Evolutionary conservation across 116 monocot genomes (phyloP).

Genomic region (Phalaenopsis hybrid): DNA sequence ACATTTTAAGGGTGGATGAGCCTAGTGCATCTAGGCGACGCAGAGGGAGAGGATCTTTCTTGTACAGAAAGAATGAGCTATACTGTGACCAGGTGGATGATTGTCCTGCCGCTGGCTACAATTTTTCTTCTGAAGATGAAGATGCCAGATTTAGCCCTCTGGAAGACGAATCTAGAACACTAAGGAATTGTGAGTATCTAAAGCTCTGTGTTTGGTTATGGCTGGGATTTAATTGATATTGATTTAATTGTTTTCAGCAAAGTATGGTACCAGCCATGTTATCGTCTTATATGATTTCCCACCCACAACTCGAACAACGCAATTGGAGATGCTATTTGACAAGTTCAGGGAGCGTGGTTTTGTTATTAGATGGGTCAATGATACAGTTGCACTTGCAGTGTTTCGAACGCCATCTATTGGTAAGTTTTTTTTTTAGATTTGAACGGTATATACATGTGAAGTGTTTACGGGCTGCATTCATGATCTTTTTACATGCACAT

Average conservation of each 20-base stretch:
- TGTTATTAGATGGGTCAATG: constrained; percentile 80
- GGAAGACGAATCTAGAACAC: background rate
- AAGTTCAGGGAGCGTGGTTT: constrained; percentile 38
- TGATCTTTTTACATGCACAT: background rate
- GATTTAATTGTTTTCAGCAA: constrained; percentile 22
- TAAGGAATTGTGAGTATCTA: constrained; percentile 12
- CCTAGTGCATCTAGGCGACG: constrained; percentile 30
- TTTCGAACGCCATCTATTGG: constrained; percentile 64
- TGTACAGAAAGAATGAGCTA: constrained; percentile 57
- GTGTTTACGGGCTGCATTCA: background rate
- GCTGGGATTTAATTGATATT: background rate
- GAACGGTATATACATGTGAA: background rate
- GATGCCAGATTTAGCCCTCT: constrained; percentile 1
- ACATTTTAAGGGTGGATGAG: constrained; percentile 8
- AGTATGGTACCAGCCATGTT: constrained; percentile 57
- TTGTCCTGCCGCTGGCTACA: background rate
- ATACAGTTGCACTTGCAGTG: constrained; percentile 79
- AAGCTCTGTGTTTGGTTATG: background rate
- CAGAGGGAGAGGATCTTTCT: constrained; percentile 74
- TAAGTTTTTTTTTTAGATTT: constrained; percentile 16
- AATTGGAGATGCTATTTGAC: constrained; percentile 68
- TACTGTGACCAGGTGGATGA: constrained; percentile 58
- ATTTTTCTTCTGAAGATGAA: constrained; percentile 13
- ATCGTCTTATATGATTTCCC: constrained; percentile 77
- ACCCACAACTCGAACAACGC: constrained; percentile 45